Conservation (phyloP, 2,329 filamentous ascomycete genomes). For the Nigrograna mackinnonii region DNA sequence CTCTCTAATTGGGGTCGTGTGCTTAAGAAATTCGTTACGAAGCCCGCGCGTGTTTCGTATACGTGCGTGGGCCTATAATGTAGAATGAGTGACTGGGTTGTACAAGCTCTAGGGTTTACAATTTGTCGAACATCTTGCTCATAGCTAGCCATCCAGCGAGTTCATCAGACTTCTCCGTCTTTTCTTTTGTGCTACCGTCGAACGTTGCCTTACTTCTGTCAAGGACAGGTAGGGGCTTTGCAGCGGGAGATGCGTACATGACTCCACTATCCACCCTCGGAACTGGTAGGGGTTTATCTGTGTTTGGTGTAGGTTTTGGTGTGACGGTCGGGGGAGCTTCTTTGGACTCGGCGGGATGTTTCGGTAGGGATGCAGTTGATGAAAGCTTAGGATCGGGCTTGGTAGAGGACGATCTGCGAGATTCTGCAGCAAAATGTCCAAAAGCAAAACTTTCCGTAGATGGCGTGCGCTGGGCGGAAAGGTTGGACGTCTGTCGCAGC, state of each 20-base stretch:
- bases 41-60: slow-evolving; percentile 1
- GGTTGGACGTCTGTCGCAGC: not conserved
- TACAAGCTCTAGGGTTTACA: not conserved
- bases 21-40: slow-evolving; percentile 3
- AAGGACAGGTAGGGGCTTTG: not conserved
- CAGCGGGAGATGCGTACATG: not conserved
- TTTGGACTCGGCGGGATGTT: not conserved
- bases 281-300: not conserved
- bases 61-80: not conserved
- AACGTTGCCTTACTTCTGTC: not conserved
- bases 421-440: no score
- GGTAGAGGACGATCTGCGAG: no score
- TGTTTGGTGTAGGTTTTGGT: not conserved
- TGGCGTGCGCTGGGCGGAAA: no score
- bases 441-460: not conserved
- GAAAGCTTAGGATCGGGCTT: no score
- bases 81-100: not conserved
- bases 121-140: not conserved
- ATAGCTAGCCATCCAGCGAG: not conserved
- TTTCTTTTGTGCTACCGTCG: not conserved
- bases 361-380: not conserved
- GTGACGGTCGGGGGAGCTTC: not conserved
- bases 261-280: slow-evolving; percentile 1
- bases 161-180: not conserved
- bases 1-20: no score